Conservation (phyloP, 2,329 filamentous ascomycete genomes). For the Exophiala phaeomuriformis region DNA sequence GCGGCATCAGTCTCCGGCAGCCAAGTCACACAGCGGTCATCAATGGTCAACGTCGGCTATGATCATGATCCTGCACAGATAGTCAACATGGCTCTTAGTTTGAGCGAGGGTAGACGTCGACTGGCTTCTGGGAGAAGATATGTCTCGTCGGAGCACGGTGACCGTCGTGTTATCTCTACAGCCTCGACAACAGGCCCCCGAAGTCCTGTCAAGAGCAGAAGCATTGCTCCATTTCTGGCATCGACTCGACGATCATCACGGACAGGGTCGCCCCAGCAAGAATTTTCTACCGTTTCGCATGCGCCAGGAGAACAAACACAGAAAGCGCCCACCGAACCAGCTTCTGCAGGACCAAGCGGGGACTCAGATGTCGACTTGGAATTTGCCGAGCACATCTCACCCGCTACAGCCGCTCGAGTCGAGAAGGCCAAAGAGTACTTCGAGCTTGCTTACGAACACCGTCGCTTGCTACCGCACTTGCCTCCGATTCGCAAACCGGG, state of each 20-base stretch:
- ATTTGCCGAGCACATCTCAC: constrained; percentile 53
- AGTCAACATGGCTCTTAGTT: constrained; percentile 80
- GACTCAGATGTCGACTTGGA: constrained; percentile 31
- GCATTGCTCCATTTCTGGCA: constrained; percentile 19
- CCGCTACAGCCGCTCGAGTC: constrained; percentile 70
- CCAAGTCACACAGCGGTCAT: constrained; percentile 1
- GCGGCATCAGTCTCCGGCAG: constrained; percentile 8
- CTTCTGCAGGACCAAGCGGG: constrained; percentile 24
- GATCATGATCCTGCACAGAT: constrained; percentile 80
- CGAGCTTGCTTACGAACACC: constrained; percentile 77
- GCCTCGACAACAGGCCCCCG: constrained; percentile 12
- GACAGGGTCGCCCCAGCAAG: constrained; percentile 19
- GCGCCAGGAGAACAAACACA: constrained; percentile 18
- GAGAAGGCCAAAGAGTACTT: constrained; percentile 79
- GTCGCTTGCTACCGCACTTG: constrained; percentile 68
- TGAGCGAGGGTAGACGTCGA: constrained; percentile 71
- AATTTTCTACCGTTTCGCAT: constrained; percentile 29
- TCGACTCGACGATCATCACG: constrained; percentile 16
- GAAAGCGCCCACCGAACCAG: constrained; percentile 13
- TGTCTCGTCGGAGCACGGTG: constrained; percentile 31
- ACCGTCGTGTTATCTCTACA: constrained; percentile 18
- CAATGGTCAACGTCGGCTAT: constrained; percentile 33
- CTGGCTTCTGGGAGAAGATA: constrained; percentile 46
- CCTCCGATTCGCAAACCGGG: constrained; percentile 53
- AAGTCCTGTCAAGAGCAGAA: constrained; percentile 10